Evolutionary conservation across 139 green algal genomes (phyloP).

Genomic region (Edaphochlamys debaryana): DNA sequence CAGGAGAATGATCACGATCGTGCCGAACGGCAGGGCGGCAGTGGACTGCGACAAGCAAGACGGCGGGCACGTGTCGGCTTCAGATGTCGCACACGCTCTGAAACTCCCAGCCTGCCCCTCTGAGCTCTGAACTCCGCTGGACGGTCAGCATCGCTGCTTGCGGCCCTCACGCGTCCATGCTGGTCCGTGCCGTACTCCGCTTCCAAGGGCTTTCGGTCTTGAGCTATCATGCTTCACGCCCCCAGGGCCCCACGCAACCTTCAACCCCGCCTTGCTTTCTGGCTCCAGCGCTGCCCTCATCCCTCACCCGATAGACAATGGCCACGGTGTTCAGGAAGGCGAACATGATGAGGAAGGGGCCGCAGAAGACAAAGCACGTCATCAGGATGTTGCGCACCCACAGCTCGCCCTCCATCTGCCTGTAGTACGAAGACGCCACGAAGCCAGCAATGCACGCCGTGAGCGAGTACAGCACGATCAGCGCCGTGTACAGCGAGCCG

Average conservation of each 20-base stretch:
- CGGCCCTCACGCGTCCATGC: too few species aligned
- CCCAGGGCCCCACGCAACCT: too few species aligned
- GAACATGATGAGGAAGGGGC: constrained; percentile 83
- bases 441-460: constrained; percentile 90
- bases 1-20: constrained; percentile 86
- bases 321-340: constrained; percentile 89
- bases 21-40: constrained; percentile 83
- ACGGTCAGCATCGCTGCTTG: too few species aligned
- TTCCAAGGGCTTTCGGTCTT: too few species aligned
- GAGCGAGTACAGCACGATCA: constrained; percentile 91
- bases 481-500: constrained; percentile 84
- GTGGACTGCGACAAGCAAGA: constrained; percentile 59
- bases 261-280: too few species aligned
- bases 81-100: background rate
- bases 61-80: background rate
- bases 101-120: too few species aligned
- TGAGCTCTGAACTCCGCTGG: too few species aligned
- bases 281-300: too few species aligned
- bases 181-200: too few species aligned
- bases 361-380: constrained; percentile 83
- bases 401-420: constrained; percentile 84
- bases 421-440: constrained; percentile 85
- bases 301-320: constrained; percentile 59
- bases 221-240: too few species aligned
- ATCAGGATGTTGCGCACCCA: constrained; percentile 88